Evolutionary conservation across 2,329 filamentous ascomycete genomes (phyloP).

Genomic region (Xylaria multiplex): DNA sequence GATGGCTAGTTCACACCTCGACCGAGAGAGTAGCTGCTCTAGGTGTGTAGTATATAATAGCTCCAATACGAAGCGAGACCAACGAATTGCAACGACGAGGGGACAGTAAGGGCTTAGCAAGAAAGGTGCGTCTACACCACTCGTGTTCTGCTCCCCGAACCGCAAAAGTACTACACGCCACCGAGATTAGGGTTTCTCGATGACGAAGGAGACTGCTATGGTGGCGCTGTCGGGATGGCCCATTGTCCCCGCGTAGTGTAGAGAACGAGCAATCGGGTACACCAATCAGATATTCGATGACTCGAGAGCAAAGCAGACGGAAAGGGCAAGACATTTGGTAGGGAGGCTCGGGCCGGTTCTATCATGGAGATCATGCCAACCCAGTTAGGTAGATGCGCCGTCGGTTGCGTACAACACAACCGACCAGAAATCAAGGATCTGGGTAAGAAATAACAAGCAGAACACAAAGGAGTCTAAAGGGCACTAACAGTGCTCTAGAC

Average conservation of each 20-base stretch:
- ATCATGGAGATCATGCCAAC: conserved; percentile 19
- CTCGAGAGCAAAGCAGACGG: background rate
- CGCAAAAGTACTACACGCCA: background rate
- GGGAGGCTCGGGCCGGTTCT: conserved; percentile 27
- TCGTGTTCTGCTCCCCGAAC: conserved; percentile 16
- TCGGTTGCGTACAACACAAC: conserved; percentile 7
- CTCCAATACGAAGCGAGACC: background rate
- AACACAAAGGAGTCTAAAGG: conserved; percentile 11
- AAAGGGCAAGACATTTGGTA: conserved; percentile 18
- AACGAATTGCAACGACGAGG: background rate
- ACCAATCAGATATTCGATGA: background rate
- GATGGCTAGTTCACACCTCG: background rate
- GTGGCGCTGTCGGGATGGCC: background rate
- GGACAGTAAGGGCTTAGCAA: background rate
- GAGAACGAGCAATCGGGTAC: conserved; percentile 2
- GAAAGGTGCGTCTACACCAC: conserved; percentile 2
- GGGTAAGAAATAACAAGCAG: conserved; percentile 13
- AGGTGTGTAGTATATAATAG: conserved; percentile 4
- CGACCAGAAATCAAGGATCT: conserved; percentile 12
- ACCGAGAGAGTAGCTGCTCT: background rate
- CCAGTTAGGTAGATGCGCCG: conserved; percentile 23
- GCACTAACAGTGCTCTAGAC: background rate
- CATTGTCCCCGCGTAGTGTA: background rate
- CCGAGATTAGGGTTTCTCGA: conserved; percentile 1
- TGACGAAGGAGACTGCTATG: background rate